Conservation (phyloP, 1,139 yeast genomes). For the Debaryomycetaceae sp. region DNA sequence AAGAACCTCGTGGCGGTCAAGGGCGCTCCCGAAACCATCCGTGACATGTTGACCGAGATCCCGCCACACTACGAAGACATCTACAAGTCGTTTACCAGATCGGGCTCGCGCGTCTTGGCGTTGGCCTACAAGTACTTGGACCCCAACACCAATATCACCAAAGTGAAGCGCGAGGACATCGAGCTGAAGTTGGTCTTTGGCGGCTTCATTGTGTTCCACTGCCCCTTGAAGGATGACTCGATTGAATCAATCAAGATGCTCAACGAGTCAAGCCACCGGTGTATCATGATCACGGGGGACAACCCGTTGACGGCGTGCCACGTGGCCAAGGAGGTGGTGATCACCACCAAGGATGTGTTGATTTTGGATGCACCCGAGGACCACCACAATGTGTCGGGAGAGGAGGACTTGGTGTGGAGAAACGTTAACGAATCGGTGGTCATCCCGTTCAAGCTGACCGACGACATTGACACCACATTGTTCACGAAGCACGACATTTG, state of each 20-base stretch:
- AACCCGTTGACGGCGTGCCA: conserved; percentile 98
- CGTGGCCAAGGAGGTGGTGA: conserved; percentile 90
- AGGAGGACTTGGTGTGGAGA: conserved; percentile 73
- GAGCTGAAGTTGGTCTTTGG: conserved; percentile 76
- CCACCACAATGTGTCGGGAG: conserved; percentile 46
- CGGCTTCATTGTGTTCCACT: conserved; percentile 94
- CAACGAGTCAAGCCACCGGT: conserved; percentile 92
- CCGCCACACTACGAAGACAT: conserved; percentile 83
- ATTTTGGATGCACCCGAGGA: conserved; percentile 86
- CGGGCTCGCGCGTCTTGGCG: conserved; percentile 96
- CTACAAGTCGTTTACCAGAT: conserved; percentile 86
- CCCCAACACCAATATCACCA: conserved; percentile 43
- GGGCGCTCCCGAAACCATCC: conserved; percentile 99
- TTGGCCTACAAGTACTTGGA: conserved; percentile 78
- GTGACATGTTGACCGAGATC: conserved; percentile 64
- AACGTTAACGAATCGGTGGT: conserved; percentile 72
- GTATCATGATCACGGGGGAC: conserved; percentile 98
- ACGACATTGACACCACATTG: conserved; percentile 52
- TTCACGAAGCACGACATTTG: conserved; percentile 79
- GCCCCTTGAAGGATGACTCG: conserved; percentile 95
- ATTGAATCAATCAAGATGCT: conserved; percentile 85
- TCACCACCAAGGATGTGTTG: conserved; percentile 74
- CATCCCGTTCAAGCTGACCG: conserved; percentile 64
- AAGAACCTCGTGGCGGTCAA: conserved; percentile 81
- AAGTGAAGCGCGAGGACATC: conserved; percentile 66